Evolutionary conservation across 192 early-diverging fungal species (phyloP), one percentile per base, ranked within the genome.

Genomic region (Linnemannia schmuckeri): DNA sequence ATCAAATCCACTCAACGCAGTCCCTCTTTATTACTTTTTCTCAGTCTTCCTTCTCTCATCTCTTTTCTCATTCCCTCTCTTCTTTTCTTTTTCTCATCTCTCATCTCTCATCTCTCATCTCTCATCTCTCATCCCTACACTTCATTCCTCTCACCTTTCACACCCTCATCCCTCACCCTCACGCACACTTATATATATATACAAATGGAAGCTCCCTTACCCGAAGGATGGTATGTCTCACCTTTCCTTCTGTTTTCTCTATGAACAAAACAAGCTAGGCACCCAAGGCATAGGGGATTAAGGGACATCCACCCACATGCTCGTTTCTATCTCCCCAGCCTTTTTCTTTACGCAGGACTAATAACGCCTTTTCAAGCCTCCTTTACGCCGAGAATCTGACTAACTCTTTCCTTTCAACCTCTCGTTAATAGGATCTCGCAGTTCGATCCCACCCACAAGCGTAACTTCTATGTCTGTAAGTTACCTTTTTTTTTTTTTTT

Each of bases 401-500:
- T 66, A 46, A 63, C 61, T 38, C 30, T 5, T 44, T 72, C 42
- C 15, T 15, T 74, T 4, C 35, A 38, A 40, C 7, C 41, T 30
- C 55, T 52, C 35, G 38, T 63, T 41, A 10, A n/a, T 41, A 87
- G 85, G 85, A 81, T 87, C 85, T 86, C 84, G 33, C 84, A 86
- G 77, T 86, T 55, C 49, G 84, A 86, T 46, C 15, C 84, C 75
- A 77, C 74, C 20, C 84, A 86, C 57, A 72, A 81, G 33, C 46
- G 84, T n/a, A 77, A 86, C 84, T 86, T 86, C 24, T 86, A 70
- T 72, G 76, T 87, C 41, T 76, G 85, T 87, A 78, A 81, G 79
- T 63, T 7, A 41, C 22, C 18, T 54, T 37, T 37, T 72, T 40
- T n/a, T 38, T 9, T 54, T 37, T 37, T 72, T 40, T n/a, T 38